Conservation (phyloP, 83 land plant genomes). For the Picea abies region DNA sequence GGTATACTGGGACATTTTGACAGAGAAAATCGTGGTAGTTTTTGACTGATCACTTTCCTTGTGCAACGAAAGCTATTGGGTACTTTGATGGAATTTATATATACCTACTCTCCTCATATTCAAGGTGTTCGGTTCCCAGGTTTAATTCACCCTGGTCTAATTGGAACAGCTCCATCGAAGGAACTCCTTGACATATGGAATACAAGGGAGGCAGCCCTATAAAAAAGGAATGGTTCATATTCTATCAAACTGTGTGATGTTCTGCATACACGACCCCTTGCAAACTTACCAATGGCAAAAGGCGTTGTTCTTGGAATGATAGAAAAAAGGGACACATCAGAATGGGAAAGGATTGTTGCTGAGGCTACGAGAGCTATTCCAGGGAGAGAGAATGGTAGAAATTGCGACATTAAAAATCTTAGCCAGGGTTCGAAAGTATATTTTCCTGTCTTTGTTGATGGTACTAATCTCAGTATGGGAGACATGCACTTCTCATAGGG, state of each 20-base stretch:
- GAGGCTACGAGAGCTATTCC: too few species aligned
- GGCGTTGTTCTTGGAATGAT: slow-evolving; percentile 87
- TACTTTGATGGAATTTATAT: slow-evolving; percentile 83
- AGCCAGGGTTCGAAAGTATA: too few species aligned
- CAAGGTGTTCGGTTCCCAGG: slow-evolving; percentile 97
- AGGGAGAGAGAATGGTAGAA: too few species aligned
- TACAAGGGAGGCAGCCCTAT: slow-evolving; percentile 63
- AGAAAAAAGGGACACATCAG: background rate
- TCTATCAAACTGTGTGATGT: slow-evolving; percentile 64
- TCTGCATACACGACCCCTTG: slow-evolving; percentile 84
- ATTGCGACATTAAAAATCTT: too few species aligned
- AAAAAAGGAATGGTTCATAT: slow-evolving; percentile 43
- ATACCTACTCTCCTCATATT: slow-evolving; percentile 85
- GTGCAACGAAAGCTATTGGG: slow-evolving; percentile 93
- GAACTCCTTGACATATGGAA: slow-evolving; percentile 90
- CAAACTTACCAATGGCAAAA: slow-evolving; percentile 66
- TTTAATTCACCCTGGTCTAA: slow-evolving; percentile 88
- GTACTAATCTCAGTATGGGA: too few species aligned
- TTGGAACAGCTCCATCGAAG: slow-evolving; percentile 92
- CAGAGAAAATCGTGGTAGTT: slow-evolving; percentile 92
- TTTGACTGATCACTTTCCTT: slow-evolving; percentile 89
- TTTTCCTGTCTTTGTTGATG: too few species aligned
- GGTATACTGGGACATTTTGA: slow-evolving; percentile 87
- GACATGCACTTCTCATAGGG: too few species aligned
- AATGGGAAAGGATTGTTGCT: too few species aligned